Evolutionary conservation across 768 basidiomycete genomes (phyloP).

Genomic region (Lactifluus volemus): DNA sequence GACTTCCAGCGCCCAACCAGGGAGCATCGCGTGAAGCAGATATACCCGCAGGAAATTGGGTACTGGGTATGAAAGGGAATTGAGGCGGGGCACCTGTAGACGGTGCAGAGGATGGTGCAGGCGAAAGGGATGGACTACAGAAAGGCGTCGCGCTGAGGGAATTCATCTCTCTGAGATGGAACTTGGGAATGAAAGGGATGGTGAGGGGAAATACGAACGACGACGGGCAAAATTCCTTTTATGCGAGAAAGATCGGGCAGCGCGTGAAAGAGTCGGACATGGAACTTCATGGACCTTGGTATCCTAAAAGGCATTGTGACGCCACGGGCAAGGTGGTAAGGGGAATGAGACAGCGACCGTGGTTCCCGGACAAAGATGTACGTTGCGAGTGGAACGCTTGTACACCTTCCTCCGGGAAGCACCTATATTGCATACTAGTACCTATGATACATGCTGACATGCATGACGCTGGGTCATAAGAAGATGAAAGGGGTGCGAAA

Average conservation of each 20-base stretch:
- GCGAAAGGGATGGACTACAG: neutral
- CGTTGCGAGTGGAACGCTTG: neutral
- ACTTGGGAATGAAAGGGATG: neutral
- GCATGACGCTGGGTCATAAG: neutral
- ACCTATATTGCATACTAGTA: neutral
- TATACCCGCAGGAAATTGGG: neutral
- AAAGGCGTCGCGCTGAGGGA: neutral
- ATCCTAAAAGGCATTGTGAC: no score
- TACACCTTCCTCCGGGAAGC: no score
- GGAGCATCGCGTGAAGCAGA: neutral
- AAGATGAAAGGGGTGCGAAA: neutral
- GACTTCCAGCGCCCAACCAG: neutral
- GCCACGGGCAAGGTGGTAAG: neutral
- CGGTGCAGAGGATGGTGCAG: neutral
- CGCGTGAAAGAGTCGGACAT: constrained; percentile 11
- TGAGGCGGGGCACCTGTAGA: neutral
- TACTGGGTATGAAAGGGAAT: neutral
- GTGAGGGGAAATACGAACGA: neutral
- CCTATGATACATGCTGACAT: neutral
- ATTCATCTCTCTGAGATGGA: neutral
- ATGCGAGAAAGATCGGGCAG: neutral
- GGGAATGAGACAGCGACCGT: neutral
- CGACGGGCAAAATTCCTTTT: neutral
- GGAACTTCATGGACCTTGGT: neutral
- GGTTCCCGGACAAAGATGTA: neutral